Conservation (phyloP, 2,329 filamentous ascomycete species). For the Ophiocordyceps camponoti-rufipedis region DNA sequence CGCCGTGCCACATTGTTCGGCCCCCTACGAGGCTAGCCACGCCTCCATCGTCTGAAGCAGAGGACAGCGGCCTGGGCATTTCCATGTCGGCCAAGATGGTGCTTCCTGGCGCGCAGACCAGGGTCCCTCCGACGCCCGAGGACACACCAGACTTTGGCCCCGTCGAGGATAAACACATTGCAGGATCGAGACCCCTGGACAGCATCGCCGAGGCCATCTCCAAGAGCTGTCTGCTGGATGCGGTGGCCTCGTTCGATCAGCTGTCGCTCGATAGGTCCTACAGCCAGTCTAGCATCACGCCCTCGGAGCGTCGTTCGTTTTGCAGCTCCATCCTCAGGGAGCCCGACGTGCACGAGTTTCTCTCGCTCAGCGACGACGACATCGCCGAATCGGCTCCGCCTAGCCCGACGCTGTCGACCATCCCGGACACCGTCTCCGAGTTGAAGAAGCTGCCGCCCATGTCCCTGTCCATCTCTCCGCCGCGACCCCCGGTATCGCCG, state of each 20-base stretch:
- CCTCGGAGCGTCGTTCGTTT: constrained; percentile 10
- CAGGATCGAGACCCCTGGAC: constrained; percentile 11
- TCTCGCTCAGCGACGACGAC: constrained; percentile 36
- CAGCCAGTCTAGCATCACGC: constrained; percentile 13
- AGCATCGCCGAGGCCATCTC: constrained; percentile 10
- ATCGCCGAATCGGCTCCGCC: constrained; percentile 27
- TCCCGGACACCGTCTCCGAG: constrained; percentile 1
- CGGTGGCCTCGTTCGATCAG: constrained; percentile 9
- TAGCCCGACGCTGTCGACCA: constrained; percentile 3
- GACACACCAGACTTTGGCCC: constrained; percentile 13
- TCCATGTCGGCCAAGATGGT: constrained; percentile 4
- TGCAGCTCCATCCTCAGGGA: constrained; percentile 24
- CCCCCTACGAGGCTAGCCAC: constrained; percentile 11
- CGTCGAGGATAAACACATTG: constrained; percentile 8
- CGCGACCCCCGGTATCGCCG: constrained; percentile 10
- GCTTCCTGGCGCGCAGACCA: constrained; percentile 3
- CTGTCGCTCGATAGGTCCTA: constrained; percentile 8
- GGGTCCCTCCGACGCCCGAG: constrained; percentile 12
- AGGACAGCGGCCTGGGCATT: constrained; percentile 6
- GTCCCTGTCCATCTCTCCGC: constrained; percentile 7
- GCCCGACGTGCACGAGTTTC: constrained; percentile 34
- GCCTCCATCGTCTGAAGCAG: constrained; percentile 13
- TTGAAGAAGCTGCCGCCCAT: constrained; percentile 5
- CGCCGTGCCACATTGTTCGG: constrained; percentile 7
- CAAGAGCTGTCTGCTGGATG: constrained; percentile 9